phyloP scores from a whole-genome alignment of 805 yeast genomes.

The Scheffersomyces ergatensis region DNA sequence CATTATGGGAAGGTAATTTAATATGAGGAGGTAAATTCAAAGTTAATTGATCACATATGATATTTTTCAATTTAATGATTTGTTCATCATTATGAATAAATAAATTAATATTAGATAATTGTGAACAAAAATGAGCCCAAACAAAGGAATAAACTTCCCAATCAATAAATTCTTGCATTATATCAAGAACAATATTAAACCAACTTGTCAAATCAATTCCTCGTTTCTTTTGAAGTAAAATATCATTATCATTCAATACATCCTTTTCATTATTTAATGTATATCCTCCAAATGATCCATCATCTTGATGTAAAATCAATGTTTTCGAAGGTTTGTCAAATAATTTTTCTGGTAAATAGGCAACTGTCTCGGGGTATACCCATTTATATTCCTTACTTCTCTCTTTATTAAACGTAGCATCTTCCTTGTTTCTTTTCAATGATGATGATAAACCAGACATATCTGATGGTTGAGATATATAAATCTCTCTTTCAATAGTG shows the following conservation, averaged over 20 bases:
- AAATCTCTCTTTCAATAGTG: constrained; percentile 43
- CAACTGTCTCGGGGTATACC: constrained; percentile 59
- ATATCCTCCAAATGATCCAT: too few relatives aligned
- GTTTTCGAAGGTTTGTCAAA: constrained; percentile 35
- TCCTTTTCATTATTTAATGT: not conserved
- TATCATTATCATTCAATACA: not conserved
- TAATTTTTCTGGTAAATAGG: constrained; percentile 44
- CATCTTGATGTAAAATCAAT: not conserved
- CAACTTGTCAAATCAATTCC: constrained; percentile 48
- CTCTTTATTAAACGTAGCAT: constrained; percentile 14
- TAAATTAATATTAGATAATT: constrained; percentile 55
- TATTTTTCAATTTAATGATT: constrained; percentile 38
- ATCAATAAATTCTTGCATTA: constrained; percentile 51
- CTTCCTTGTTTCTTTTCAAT: constrained; percentile 47
- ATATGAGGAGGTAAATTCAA: constrained; percentile 44
- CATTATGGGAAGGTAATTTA: constrained; percentile 39
- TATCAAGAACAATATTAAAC: constrained; percentile 47
- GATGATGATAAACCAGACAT: constrained; percentile 66
- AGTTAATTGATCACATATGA: constrained; percentile 60
- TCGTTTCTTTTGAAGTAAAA: constrained; percentile 4
- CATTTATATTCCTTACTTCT: constrained; percentile 33
- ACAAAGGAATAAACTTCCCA: constrained; percentile 74
- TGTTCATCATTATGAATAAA: constrained; percentile 40
- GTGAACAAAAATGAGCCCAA: constrained; percentile 69
- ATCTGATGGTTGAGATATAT: constrained; percentile 53